Conservation (phyloP, 73 alveolate species). For the Durusdinium trenchii region DNA sequence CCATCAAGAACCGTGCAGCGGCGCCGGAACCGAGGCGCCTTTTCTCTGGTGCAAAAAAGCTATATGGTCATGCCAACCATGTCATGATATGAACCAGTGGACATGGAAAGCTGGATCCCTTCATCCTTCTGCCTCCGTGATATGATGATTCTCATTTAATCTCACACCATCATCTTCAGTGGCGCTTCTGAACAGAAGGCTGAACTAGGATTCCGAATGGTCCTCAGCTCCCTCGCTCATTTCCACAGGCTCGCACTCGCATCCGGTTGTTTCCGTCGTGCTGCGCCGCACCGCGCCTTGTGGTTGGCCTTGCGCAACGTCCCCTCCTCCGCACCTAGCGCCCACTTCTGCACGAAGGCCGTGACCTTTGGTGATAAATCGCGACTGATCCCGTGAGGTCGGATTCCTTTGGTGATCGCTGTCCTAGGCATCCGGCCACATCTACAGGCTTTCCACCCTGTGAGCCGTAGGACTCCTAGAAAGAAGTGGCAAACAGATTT, state of each 20-base stretch:
- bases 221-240: not conserved
- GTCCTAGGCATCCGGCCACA: conserved; percentile 3
- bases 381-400: not conserved
- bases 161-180: too few species aligned
- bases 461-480: conserved; percentile 61
- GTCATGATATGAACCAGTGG: too few species aligned
- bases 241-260: not conserved
- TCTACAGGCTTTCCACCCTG: conserved; percentile 49
- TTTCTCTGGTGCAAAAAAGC: too few species aligned
- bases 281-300: conserved; percentile 22
- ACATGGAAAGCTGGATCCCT: too few species aligned
- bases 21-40: too few species aligned
- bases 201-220: too few species aligned
- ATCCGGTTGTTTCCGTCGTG: too few species aligned
- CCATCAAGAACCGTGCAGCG: too few species aligned
- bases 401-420: not conserved
- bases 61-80: too few species aligned
- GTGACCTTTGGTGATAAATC: not conserved
- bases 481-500: not conserved
- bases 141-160: not conserved
- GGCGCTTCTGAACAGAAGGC: too few species aligned
- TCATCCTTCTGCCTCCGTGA: too few species aligned
- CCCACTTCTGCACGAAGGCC: conserved; percentile 55
- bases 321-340: conserved; percentile 11
- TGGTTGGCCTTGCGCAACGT: conserved; percentile 24